Percentiles rank a stretch among this genome's conserved stretches.
Evolutionary conservation across 805 yeast species (phyloP).

Genomic region (Yamadazyma olivae): DNA sequence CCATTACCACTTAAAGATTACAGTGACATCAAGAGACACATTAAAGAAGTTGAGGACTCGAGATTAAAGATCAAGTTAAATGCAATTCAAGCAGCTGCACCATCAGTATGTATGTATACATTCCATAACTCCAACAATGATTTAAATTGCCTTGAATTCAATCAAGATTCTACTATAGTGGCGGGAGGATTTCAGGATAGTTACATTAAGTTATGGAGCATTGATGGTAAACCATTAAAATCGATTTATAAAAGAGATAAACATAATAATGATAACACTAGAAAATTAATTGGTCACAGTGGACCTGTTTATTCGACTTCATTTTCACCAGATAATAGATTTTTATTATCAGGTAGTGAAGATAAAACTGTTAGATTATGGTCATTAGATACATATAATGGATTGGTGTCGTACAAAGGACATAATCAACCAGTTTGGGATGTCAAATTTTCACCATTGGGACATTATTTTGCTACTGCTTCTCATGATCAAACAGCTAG

Average conservation of each 20-base stretch:
- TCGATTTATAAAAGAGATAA: constrained; percentile 57
- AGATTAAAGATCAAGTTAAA: constrained; percentile 68
- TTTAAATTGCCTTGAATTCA: constrained; percentile 81
- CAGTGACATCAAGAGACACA: constrained; percentile 74
- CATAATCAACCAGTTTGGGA: constrained; percentile 98
- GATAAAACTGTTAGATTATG: constrained; percentile 91
- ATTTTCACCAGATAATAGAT: constrained; percentile 87
- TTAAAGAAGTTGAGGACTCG: constrained; percentile 76
- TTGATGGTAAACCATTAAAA: constrained; percentile 83
- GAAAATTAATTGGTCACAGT: constrained; percentile 82
- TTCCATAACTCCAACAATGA: constrained; percentile 93
- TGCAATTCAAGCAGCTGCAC: constrained; percentile 69
- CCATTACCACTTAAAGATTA: constrained; percentile 87
- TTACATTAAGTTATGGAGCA: constrained; percentile 85
- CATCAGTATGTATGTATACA: constrained; percentile 96
- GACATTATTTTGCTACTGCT: constrained; percentile 97
- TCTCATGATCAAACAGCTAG: constrained; percentile 98
- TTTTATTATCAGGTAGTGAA: constrained; percentile 78
- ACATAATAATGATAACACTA: constrained; percentile 42
- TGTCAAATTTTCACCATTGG: constrained; percentile 88
- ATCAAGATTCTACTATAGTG: constrained; percentile 78
- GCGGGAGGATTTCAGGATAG: constrained; percentile 97
- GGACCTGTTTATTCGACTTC: constrained; percentile 91
- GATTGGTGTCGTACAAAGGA: constrained; percentile 91
- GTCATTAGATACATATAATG: constrained; percentile 89